Evolutionary conservation across 441 rosid genomes (phyloP).

Genomic region (Pelargonium fulgidum): DNA sequence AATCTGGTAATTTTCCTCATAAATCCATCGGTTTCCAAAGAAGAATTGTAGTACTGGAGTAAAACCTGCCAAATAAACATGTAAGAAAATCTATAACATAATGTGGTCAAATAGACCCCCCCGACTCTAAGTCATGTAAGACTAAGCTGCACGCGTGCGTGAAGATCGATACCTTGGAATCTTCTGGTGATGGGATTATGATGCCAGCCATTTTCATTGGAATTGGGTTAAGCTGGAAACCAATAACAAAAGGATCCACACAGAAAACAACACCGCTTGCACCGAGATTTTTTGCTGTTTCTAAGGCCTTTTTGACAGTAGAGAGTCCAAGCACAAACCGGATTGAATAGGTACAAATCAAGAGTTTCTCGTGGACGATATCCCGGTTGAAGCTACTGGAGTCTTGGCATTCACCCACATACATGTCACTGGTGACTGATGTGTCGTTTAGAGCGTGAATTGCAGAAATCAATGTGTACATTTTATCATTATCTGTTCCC

Average conservation of each 20-base stretch:
- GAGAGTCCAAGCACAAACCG: constrained; percentile 91
- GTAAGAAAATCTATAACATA: no score
- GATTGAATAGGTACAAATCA: constrained; percentile 91
- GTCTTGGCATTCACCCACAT: constrained; percentile 89
- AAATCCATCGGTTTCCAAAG: constrained; percentile 45
- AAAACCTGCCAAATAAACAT: constrained; percentile 47
- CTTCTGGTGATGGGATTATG: constrained; percentile 72
- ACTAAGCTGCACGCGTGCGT: no score
- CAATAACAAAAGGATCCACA: constrained; percentile 84
- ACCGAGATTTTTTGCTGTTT: constrained; percentile 71
- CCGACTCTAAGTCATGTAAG: no score
- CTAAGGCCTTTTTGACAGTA: constrained; percentile 65
- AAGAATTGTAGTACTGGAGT: constrained; percentile 75
- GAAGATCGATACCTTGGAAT: constrained; percentile 60
- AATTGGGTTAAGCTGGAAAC: constrained; percentile 81
- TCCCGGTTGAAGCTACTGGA: constrained; percentile 44
- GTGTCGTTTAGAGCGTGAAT: constrained; percentile 63
- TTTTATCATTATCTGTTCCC: constrained; percentile 45
- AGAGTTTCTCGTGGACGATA: constrained; percentile 63
- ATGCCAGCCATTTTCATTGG: constrained; percentile 83
- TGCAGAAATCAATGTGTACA: constrained; percentile 62
- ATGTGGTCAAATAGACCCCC: no score
- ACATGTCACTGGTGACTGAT: constrained; percentile 57
- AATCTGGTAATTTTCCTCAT: constrained; percentile 47
- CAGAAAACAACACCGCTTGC: constrained; percentile 85